Evolutionary conservation across 371 early-diverging fungal genomes (phyloP), one percentile per base, ranked within the genome.

Genomic region (Blakeslea trispora): DNA sequence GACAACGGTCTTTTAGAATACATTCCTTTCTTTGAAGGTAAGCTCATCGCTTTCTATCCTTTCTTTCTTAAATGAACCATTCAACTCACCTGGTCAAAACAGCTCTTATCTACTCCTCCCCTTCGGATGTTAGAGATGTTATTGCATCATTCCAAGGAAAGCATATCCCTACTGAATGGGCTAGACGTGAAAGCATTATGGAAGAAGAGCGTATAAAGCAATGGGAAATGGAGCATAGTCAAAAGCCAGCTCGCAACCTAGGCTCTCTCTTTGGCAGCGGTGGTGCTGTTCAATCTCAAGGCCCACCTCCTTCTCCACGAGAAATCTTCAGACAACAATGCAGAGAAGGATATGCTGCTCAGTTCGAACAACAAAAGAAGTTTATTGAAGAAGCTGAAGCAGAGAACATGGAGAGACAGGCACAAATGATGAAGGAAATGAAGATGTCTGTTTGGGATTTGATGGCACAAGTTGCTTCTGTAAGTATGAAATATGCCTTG

Each of bases 21-120:
- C 56, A 90, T 94, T 72, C 93, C 93, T 18, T 94, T 98, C 81
- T 81, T 98, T 40, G 96, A 97, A 79, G 81, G 86, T 83, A 77
- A 57, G 67, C 2, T 28, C 10, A n/a, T 50, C n/a, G n/a, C n/a
- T n/a, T n/a, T 34, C 31, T 34, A 17, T 44, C 18, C 2, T 17
- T 19, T 19, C 10, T 19, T 5, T 14, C 28, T 28, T 28, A 28
- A 28, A 7, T 7, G 28, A 28, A 28, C 28, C 5, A 7, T 28
- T 5, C 3, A 7, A 28, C 28, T 28, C 28, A 28, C 28, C 3
- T 28, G 28, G 7, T 28, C 7, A 7, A 28, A 28, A 28, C 28
- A 28, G 28, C 28, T 28, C 28, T 28, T 28, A 28, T 28, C 3
- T 28, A 28, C 28, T 28, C 28, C 7, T 28, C 28, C 28, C 28